Conservation (phyloP, 2,329 filamentous ascomycete species). For the Nigrospora osmanthi region DNA sequence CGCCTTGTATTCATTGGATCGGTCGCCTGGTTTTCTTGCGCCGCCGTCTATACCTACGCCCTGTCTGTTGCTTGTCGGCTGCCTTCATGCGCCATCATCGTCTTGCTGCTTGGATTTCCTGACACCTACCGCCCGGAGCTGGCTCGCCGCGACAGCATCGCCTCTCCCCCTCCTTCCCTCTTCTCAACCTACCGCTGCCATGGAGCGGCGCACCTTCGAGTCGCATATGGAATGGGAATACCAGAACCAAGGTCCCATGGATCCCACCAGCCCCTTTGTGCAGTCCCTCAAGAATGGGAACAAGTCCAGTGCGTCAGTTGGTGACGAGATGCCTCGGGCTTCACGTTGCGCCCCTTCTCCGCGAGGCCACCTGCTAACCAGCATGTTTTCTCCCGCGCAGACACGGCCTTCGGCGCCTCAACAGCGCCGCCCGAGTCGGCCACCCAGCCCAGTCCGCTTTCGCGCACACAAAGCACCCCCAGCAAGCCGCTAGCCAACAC, state of each 20-base stretch:
- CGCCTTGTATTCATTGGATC: too few species aligned
- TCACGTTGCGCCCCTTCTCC: not conserved
- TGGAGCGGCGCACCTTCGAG: slow-evolving; percentile 50
- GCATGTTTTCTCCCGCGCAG: not conserved
- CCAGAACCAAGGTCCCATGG: slow-evolving; percentile 47
- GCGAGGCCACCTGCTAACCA: not conserved
- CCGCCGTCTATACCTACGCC: too few species aligned
- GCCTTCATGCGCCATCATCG: too few species aligned
- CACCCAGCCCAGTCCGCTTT: not conserved
- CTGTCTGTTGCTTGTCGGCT: too few species aligned
- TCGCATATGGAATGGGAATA: slow-evolving; percentile 63
- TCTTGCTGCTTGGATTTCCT: too few species aligned
- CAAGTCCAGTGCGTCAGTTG: slow-evolving; percentile 30
- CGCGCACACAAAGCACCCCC: slow-evolving; percentile 19
- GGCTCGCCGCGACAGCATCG: too few species aligned
- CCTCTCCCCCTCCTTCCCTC: not conserved
- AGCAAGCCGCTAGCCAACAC: slow-evolving; percentile 28
- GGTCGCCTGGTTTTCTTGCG: too few species aligned
- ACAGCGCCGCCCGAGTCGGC: too few species aligned
- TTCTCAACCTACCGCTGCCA: slow-evolving; percentile 17
- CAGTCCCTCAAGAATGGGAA: slow-evolving; percentile 36
- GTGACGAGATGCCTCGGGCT: not conserved
- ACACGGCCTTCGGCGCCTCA: not conserved
- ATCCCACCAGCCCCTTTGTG: slow-evolving; percentile 54
- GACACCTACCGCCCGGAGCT: too few species aligned